Evolutionary conservation across 2,329 filamentous ascomycete genomes (phyloP), one percentile per base, ranked within the genome.

Genomic region (Fusarium sp.): DNA sequence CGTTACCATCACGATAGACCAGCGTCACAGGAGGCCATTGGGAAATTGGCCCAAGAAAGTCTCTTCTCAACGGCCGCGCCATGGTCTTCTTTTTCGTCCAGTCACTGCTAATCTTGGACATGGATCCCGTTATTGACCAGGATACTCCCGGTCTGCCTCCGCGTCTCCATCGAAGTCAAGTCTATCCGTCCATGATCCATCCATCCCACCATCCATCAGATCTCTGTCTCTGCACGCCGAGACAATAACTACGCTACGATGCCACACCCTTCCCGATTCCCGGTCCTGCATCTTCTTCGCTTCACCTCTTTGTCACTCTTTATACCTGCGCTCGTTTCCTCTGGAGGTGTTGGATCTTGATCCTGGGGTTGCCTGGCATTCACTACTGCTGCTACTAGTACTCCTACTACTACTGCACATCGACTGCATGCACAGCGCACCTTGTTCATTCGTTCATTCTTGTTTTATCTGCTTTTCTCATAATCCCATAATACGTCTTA

Each of bases 21-120:
- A 51, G 71, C 71, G 74, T 76, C 74, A 74, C 63, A 74, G 64
- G 59, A 75, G 73, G 72, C 50, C 49, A 42, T 64, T 59, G 67
- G 74, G 74, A 76, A 68, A 76, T 76, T 75, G 64, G 58, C 70
- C 67, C 51, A 34, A 56, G 62, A 59, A 64, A 64, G 61, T 59
- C 63, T 65, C 46, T 57, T 72, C 65, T 67, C 62, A 62, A 62
- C 59, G 58, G 62, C 72, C 64, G 45, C 70, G 62, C 73, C 72
- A 75, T 75, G 62, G 66, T 53, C 57, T 68, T 43, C 38, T 25
- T 52, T 53, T 67, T 69, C 57, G 50, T 70, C 68, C 69, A 71
- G 63, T 75, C 68, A 66, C 64, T 55, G 73, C 73, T 66, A 70
- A 63, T 46, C 30, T 47, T 62, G 66, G 59, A 43, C 42, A 44